Evolutionary conservation across 305 asterid genomes (phyloP).

Genomic region (Fraxinus sp.): DNA sequence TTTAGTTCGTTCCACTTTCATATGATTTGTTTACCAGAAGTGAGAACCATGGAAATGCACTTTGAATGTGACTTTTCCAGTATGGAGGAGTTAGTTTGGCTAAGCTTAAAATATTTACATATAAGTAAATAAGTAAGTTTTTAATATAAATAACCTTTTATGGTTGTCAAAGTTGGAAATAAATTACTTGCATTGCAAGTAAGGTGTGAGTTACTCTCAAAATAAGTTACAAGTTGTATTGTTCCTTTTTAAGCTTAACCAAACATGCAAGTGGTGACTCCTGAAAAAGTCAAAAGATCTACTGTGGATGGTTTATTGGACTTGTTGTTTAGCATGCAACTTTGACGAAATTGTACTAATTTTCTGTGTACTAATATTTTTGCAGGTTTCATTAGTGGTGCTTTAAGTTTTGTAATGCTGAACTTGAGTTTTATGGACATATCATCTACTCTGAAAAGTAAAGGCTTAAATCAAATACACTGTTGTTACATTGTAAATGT

Average conservation of each 20-base stretch:
- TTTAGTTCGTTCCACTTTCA: neutral
- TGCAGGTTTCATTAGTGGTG: constrained; percentile 19
- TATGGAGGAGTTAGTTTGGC: neutral
- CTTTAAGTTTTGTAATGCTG: constrained; percentile 30
- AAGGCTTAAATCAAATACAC: neutral
- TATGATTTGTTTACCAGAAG: neutral
- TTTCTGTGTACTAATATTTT: neutral
- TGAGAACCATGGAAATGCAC: neutral
- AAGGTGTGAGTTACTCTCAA: neutral
- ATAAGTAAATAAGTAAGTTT: neutral
- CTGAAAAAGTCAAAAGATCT: neutral
- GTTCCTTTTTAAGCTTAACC: neutral
- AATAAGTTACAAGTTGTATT: neutral
- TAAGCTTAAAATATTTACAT: neutral
- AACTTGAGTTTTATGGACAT: constrained; percentile 1
- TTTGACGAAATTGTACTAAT: neutral
- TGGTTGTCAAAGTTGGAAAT: neutral
- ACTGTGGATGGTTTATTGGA: neutral
- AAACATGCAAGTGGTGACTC: neutral
- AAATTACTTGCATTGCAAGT: neutral
- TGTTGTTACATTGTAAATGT: constrained; percentile 17
- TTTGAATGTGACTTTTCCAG: neutral
- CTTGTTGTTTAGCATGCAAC: neutral
- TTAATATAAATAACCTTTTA: neutral
- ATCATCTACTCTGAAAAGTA: neutral